Base-by-base conservation (phyloP, 352 stramenopile species). In the Phytophthora hybrid region DNA sequence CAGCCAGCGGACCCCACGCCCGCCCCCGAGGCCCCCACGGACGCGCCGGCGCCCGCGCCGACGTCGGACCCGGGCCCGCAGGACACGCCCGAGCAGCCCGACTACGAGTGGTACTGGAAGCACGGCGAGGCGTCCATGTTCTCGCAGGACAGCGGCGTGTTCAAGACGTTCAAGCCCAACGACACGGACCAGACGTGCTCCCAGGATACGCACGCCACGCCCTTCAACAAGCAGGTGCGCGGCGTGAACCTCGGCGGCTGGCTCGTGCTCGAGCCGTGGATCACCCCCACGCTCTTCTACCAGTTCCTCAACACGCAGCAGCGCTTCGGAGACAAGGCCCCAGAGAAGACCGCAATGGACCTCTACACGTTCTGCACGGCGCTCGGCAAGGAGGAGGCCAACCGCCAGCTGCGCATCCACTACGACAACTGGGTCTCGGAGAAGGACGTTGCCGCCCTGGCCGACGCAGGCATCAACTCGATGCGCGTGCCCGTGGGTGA, bases 191-290 rank as follows among this genome's bases (percentile, higher is more conserved):
- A 84, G 63, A 93, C 84, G 56, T 94, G 88, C 71, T 90, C 85
- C 5, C 71, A 85, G 52, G 88, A 94, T 62, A 84, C 73, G 14
- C 88, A 94, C 80, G 78, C 67, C 19, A 82, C 76, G 41, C 76
- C 76, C 18, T 82, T 82, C 44, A 82, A 82, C 59, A 67, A 64
- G 18, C 76, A 79, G 44, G 72, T 99, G 59, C 92, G 94, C 37
- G 95, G 96, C 23, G 94, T 96, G 18, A 98, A 98, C 75, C 81
- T 99, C 6, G 97, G 97, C 37, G 95, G 96, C 18, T 99, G 93
- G 93, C 90, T 99, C 74, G 97, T 99, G n/a, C 80, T 99, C 29
- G 97, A 99, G 82, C 94, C 95, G 18, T 99, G 96, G 96, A 97
- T 99, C 76, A 99, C 95, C 26, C 97, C 97, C 29, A 92, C 83